Evolutionary conservation across 2,329 filamentous ascomycete species (phyloP).

Genomic region (Aspergillus persii): DNA sequence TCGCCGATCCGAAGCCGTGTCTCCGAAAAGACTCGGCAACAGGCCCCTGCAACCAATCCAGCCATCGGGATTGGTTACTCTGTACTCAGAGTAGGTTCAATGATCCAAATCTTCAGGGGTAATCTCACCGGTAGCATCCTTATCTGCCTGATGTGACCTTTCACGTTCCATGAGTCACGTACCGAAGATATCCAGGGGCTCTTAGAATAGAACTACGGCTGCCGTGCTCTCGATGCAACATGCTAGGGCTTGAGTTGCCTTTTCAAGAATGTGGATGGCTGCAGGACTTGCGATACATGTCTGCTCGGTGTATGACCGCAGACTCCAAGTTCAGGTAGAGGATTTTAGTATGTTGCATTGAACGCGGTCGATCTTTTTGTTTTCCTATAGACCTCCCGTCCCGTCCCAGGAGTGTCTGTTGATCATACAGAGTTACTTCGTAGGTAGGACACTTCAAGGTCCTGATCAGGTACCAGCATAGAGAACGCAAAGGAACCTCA

Average conservation of each 20-base stretch:
- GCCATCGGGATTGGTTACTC: neutral
- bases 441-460: no score
- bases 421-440: no score
- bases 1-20: neutral
- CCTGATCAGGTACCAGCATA: no score
- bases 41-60: neutral
- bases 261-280: neutral
- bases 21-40: neutral
- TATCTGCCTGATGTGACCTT: neutral
- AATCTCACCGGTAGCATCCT: neutral
- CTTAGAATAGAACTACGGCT: neutral
- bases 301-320: no score
- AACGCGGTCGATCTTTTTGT: no score
- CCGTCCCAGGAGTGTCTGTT: no score
- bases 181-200: neutral
- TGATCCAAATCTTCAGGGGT: neutral
- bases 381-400: no score
- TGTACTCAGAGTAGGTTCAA: no score
- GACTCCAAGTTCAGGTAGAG: no score
- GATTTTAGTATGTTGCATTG: no score
- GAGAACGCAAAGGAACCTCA: no score
- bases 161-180: neutral
- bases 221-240: neutral
- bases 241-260: neutral
- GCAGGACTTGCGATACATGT: neutral